Percentiles rank a stretch among this genome's conserved stretches.
Conservation (phyloP, 2,329 filamentous ascomycete genomes). For the Neofusicoccum laricinum region DNA sequence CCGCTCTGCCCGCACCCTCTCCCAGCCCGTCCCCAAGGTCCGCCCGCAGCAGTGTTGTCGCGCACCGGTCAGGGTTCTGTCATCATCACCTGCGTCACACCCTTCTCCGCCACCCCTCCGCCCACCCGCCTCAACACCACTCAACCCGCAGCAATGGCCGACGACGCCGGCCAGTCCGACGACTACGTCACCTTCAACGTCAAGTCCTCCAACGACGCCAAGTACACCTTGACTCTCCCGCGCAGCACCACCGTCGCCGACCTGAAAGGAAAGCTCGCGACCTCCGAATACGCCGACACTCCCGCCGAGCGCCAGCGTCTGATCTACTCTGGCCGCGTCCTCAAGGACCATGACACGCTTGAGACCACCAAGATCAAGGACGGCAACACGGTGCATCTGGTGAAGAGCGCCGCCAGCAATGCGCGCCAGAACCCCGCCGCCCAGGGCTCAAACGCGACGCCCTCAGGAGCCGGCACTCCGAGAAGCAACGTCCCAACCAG, state of each 20-base stretch:
- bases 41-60: neutral
- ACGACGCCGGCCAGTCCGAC: conserved; percentile 60
- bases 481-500: conserved; percentile 62
- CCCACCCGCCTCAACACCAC: conserved; percentile 12
- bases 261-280: conserved; percentile 84
- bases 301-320: conserved; percentile 85
- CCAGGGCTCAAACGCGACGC: conserved; percentile 52
- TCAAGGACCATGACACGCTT: conserved; percentile 90
- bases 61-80: neutral
- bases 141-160: conserved; percentile 55
- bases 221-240: conserved; percentile 77
- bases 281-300: conserved; percentile 78
- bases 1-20: neutral
- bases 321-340: conserved; percentile 94
- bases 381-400: conserved; percentile 92
- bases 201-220: conserved; percentile 90
- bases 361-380: conserved; percentile 90
- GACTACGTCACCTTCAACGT: conserved; percentile 90
- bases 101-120: neutral
- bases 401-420: conserved; percentile 94
- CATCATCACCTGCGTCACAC: conserved; percentile 8
- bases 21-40: neutral
- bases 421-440: conserved; percentile 56
- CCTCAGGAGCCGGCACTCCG: conserved; percentile 25
- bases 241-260: conserved; percentile 75